These are phyloP conservation scores for Pisolithus thermaeus DNA, from an alignment of 1,284 basidiomycete species.

Conservation along the genomic window DNA sequence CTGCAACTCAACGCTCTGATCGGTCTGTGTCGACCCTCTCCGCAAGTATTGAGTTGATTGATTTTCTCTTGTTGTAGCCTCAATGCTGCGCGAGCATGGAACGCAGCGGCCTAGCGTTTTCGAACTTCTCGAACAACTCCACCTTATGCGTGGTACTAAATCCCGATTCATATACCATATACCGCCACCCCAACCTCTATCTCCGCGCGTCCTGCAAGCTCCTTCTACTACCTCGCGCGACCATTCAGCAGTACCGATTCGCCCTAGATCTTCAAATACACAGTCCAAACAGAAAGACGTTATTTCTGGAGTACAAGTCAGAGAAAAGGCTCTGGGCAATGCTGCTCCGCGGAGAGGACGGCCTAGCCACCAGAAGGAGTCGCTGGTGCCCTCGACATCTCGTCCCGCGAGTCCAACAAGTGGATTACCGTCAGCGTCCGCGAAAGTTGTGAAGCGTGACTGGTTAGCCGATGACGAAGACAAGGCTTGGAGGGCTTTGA, in stretches of 20 bases:
- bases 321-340: constrained; percentile 62
- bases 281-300: constrained; percentile 15
- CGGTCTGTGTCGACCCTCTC: constrained; percentile 44
- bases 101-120: constrained; percentile 77
- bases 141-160: constrained; percentile 78
- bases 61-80: constrained; percentile 41
- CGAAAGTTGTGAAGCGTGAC: constrained; percentile 28
- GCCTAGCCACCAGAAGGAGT: constrained; percentile 37
- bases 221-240: constrained; percentile 23
- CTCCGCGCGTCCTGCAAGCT: constrained; percentile 32
- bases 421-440: constrained; percentile 7
- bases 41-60: constrained; percentile 5
- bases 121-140: constrained; percentile 71
- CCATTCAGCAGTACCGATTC: constrained; percentile 38
- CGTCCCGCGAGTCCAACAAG: constrained; percentile 39
- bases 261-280: constrained; percentile 25
- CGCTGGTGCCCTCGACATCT: constrained; percentile 23
- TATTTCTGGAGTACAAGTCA: constrained; percentile 51
- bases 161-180: constrained; percentile 69
- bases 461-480: constrained; percentile 46
- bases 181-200: constrained; percentile 43
- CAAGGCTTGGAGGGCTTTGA: constrained; percentile 45
- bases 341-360: constrained; percentile 73
- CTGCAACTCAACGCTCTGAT: constrained; percentile 82
- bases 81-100: constrained; percentile 86